Evolutionary conservation across 2,329 filamentous ascomycete genomes (phyloP).

Genomic region (Cladosporium cucumerinum): DNA sequence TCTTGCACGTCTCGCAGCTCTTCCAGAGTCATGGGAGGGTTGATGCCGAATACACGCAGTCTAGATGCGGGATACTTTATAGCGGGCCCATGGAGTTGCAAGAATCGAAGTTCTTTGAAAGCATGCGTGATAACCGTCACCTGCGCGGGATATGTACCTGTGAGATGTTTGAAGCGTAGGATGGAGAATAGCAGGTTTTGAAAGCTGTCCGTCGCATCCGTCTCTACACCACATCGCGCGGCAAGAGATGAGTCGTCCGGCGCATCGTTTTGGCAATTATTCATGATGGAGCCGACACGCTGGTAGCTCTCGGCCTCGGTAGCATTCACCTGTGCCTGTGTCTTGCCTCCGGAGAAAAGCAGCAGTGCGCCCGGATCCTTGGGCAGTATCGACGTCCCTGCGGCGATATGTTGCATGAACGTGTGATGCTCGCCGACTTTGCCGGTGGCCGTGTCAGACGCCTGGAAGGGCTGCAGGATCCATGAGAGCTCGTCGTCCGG

Average conservation of each 20-base stretch:
- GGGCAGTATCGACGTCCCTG: slow-evolving; percentile 56
- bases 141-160: slow-evolving; percentile 39
- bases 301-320: slow-evolving; percentile 24
- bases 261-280: neutral
- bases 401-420: slow-evolving; percentile 71
- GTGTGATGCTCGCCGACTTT: slow-evolving; percentile 69
- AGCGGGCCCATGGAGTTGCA: slow-evolving; percentile 39
- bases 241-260: neutral
- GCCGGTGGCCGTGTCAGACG: slow-evolving; percentile 34
- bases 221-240: neutral
- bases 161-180: slow-evolving; percentile 47
- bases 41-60: slow-evolving; percentile 44
- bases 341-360: slow-evolving; percentile 67
- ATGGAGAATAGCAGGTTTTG: slow-evolving; percentile 80
- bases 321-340: slow-evolving; percentile 23
- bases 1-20: slow-evolving; percentile 37
- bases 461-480: slow-evolving; percentile 73
- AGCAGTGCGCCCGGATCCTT: slow-evolving; percentile 50
- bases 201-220: slow-evolving; percentile 72
- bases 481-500: slow-evolving; percentile 42
- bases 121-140: slow-evolving; percentile 47
- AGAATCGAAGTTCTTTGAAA: slow-evolving; percentile 46
- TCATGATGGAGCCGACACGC: neutral
- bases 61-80: slow-evolving; percentile 43
- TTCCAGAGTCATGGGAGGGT: slow-evolving; percentile 41